phyloP scores from a whole-genome alignment of 495 filamentous ascomycete species.

The Chaetomium tenue region DNA sequence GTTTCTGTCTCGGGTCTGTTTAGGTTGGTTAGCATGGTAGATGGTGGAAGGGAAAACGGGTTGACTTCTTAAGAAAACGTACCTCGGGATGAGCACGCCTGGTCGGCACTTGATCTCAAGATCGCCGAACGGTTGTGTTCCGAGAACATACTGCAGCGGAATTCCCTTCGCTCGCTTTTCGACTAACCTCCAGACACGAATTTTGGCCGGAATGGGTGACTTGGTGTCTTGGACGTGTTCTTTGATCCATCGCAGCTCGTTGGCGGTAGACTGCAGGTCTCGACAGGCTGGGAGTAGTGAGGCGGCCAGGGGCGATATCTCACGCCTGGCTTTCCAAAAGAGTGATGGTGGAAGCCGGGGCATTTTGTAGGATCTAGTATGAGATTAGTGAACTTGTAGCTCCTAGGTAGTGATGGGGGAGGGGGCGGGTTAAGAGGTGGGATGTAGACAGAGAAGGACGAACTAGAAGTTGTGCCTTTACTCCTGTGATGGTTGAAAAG shows the following conservation, averaged over 20 bases:
- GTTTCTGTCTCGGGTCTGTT: constrained; percentile 65
- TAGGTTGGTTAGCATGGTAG: background rate
- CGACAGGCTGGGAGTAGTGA: constrained; percentile 69
- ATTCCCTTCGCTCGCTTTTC: constrained; percentile 58
- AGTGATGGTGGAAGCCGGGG: constrained; percentile 66
- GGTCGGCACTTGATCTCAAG: constrained; percentile 72
- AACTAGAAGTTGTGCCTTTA: background rate
- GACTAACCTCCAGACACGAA: constrained; percentile 52
- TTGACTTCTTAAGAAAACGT: background rate
- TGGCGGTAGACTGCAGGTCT: constrained; percentile 60
- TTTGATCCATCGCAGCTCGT: constrained; percentile 85
- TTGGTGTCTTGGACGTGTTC: constrained; percentile 47
- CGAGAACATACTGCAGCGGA: constrained; percentile 88
- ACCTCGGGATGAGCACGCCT: constrained; percentile 86
- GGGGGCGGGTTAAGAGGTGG: background rate
- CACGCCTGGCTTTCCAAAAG: constrained; percentile 55
- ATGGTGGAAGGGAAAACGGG: background rate
- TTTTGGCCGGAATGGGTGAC: constrained; percentile 18
- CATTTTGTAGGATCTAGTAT: constrained; percentile 49
- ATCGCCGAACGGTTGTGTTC: constrained; percentile 82
- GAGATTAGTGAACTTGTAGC: background rate
- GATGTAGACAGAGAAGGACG: background rate
- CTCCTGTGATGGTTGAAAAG: no score
- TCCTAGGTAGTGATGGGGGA: background rate
- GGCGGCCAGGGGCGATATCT: constrained; percentile 59